Evolutionary conservation across 106 monocot genomes (phyloP).

Genomic region (Vanilla planifolia): DNA sequence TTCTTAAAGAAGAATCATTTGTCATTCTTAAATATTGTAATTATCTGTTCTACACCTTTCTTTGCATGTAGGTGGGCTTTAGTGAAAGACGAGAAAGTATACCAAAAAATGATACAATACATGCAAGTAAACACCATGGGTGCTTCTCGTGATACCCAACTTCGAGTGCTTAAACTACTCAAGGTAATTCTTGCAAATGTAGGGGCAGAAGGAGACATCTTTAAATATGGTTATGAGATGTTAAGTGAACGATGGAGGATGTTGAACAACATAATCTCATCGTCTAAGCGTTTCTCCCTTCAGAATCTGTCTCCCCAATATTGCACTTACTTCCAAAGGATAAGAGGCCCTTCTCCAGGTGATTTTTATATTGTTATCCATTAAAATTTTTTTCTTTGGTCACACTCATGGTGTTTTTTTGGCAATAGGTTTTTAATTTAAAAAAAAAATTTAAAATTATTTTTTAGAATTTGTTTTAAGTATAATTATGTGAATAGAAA

Average conservation of each 20-base stretch:
- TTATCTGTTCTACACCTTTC: too few relatives aligned
- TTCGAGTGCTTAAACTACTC: constrained; percentile 53
- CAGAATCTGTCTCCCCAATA: constrained; percentile 41
- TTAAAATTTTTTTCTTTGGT: too few relatives aligned
- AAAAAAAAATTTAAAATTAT: too few relatives aligned
- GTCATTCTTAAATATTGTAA: too few relatives aligned
- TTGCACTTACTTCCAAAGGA: constrained; percentile 60
- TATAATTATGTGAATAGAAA: too few relatives aligned
- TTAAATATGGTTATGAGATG: constrained; percentile 37
- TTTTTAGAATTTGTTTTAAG: too few relatives aligned
- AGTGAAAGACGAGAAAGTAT: constrained; percentile 46
- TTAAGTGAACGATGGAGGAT: constrained; percentile 44
- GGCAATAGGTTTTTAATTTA: too few relatives aligned
- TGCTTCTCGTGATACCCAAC: constrained; percentile 57
- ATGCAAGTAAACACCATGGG: constrained; percentile 35
- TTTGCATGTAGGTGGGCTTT: constrained; percentile 54
- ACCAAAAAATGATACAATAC: constrained; percentile 24
- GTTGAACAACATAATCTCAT: constrained; percentile 36
- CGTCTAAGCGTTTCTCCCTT: constrained; percentile 62
- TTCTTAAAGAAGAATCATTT: too few relatives aligned
- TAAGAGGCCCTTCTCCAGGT: constrained; percentile 58
- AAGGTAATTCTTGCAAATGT: constrained; percentile 45
- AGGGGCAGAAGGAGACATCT: constrained; percentile 41
- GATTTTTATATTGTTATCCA: neutral
- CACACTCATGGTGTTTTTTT: too few relatives aligned